These are phyloP conservation scores for Sclerotinia subarctica DNA, from an alignment of 2,329 filamentous ascomycete genomes.

Conservation along the genomic window DNA sequence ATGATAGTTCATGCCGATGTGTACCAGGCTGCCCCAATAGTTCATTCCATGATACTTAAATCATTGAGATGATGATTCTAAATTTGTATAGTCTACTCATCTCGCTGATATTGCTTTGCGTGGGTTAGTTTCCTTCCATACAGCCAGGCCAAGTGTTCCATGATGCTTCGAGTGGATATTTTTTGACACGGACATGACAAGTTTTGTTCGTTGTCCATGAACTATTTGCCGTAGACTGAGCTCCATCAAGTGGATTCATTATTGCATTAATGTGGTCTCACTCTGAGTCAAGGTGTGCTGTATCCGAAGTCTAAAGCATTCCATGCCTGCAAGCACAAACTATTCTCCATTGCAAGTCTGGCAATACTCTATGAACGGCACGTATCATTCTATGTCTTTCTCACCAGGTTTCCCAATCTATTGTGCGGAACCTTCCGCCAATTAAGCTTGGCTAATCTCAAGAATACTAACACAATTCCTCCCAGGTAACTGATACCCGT, in stretches of 20 bases:
- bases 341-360: conserved; percentile 11
- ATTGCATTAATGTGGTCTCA: conserved; percentile 17
- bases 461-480: conserved; percentile 22
- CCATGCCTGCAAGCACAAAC: conserved; percentile 17
- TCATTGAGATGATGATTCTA: conserved; percentile 9
- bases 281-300: conserved; percentile 12
- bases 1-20: conserved; percentile 15
- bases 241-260: conserved; percentile 12
- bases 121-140: conserved; percentile 13
- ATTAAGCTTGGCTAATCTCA: neutral
- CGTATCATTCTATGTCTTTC: conserved; percentile 10
- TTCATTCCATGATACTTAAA: conserved; percentile 17
- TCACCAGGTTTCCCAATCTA: neutral
- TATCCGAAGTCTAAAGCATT: neutral
- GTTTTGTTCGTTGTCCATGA: conserved; percentile 19
- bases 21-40: conserved; percentile 17
- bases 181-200: conserved; percentile 8
- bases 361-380: conserved; percentile 9
- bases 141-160: conserved; percentile 13
- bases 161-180: conserved; percentile 2
- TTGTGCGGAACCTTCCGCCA: neutral
- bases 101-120: conserved; percentile 4
- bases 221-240: conserved; percentile 8
- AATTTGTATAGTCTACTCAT: neutral
- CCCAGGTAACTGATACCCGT: conserved; percentile 74